These are phyloP conservation scores for Starmerella stigmatis DNA, from an alignment of 805 yeast species.

Conservation along the genomic window DNA sequence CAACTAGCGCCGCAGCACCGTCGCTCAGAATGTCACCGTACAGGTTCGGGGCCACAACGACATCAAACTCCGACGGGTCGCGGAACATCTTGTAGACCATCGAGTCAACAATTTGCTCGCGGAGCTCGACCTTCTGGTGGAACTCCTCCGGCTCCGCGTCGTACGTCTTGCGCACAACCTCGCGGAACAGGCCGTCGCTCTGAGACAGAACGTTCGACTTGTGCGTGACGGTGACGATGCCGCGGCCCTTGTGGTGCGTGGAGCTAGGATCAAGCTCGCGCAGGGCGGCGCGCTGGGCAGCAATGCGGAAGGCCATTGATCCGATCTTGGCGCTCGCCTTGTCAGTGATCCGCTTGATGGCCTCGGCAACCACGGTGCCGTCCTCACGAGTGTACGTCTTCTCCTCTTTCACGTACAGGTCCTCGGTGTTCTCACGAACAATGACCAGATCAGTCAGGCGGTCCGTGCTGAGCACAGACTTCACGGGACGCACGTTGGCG, in stretches of 20 bases:
- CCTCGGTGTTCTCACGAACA: conserved; percentile 98
- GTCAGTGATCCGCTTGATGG: conserved; percentile 91
- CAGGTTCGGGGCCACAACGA: conserved; percentile 95
- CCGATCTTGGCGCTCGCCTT: conserved; percentile 78
- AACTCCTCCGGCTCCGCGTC: conserved; percentile 41
- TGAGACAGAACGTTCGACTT: conserved; percentile 89
- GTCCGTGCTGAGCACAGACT: conserved; percentile 75
- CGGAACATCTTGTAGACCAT: conserved; percentile 99
- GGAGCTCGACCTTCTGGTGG: conserved; percentile 45
- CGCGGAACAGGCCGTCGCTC: conserved; percentile 93
- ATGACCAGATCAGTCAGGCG: conserved; percentile 94
- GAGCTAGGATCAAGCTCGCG: conserved; percentile 41
- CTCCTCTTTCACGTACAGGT: conserved; percentile 91
- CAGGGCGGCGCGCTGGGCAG: conserved; percentile 75
- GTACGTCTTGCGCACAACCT: conserved; percentile 57
- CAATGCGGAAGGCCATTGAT: conserved; percentile 82
- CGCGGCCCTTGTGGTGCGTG: conserved; percentile 38
- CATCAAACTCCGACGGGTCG: conserved; percentile 95
- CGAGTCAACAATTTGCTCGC: conserved; percentile 96
- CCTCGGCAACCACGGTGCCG: conserved; percentile 92
- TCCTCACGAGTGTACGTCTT: conserved; percentile 49
- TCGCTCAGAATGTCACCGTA: conserved; percentile 95
- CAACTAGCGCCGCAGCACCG: conserved; percentile 97
- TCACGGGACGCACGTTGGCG: conserved; percentile 97
- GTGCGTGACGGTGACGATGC: conserved; percentile 84